Evolutionary conservation across 805 yeast species (phyloP).

Genomic region (Myxozyma geophila): DNA sequence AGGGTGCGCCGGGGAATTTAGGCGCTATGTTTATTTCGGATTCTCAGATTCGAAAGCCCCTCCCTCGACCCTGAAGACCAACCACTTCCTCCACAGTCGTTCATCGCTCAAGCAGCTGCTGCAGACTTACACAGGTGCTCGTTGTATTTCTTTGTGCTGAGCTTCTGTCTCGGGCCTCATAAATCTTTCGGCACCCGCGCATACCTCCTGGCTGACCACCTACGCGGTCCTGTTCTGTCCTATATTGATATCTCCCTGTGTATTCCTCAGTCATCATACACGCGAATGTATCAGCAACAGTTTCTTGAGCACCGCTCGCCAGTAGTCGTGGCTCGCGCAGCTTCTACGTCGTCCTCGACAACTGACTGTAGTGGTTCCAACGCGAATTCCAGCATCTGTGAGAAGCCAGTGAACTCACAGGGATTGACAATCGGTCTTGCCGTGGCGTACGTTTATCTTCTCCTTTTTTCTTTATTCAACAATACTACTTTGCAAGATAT

Average conservation of each 20-base stretch:
- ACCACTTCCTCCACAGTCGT: too few species aligned
- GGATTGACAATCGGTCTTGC: constrained; percentile 34
- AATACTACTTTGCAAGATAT: too few species aligned
- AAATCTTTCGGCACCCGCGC: background rate
- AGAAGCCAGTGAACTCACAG: constrained; percentile 26
- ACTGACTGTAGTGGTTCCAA: constrained; percentile 7
- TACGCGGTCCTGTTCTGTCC: background rate
- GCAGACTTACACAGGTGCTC: background rate
- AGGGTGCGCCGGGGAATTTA: background rate
- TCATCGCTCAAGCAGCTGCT: background rate
- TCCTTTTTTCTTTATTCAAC: background rate
- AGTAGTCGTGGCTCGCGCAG: background rate
- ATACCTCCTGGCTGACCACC: background rate
- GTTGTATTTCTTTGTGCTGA: background rate
- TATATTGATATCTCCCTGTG: background rate
- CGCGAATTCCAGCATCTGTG: constrained; percentile 23
- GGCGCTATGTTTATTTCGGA: background rate
- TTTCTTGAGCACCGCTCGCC: background rate
- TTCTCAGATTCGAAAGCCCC: background rate
- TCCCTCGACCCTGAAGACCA: background rate
- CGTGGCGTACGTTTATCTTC: constrained; percentile 27
- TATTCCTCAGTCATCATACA: background rate
- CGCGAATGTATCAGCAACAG: background rate
- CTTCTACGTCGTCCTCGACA: constrained; percentile 17
- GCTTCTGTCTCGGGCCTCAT: background rate